Base-by-base conservation (phyloP, 768 basidiomycete genomes). In the Tubosaeta sp. region DNA sequence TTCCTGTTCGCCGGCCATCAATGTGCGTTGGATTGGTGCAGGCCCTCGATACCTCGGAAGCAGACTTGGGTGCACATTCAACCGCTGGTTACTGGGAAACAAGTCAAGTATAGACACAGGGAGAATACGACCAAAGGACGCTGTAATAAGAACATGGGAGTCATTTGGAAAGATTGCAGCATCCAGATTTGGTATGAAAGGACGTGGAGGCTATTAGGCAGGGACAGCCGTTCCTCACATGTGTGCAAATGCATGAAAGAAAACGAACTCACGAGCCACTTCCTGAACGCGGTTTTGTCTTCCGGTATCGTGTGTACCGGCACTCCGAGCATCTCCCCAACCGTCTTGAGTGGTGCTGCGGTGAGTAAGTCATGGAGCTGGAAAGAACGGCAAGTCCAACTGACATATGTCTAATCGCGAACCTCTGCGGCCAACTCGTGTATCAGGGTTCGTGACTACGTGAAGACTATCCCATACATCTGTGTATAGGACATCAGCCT, bases 51-150 rank as follows among this genome's bases (percentile, higher is more conserved):
- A 94, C 26, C 77, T 74, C 0, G 94, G 94, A 32, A 97, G 77
- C 0, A 92, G 72, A 33, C 93, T 95, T 0, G 93, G 92, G 61
- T 97, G 94, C 6, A 97, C 82, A 62, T 97, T 97, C 34, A 97
- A 73, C 22, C 86, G 74, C 43, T 81, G 79, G 0, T 67, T 60
- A 0, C 74, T 72, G 0, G 71, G 76, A 61, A 95, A 95, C 37
- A 77, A 72, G 13, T 73, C 63, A 14, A 97, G 79, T 48, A 88
- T 72, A 3, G 74, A 61, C 5, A 73, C 64, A 0, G 90, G 79
- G 12, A 97, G 77, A 58, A 95, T 92, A 43, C 88, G 86, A 1
- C 94, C 94, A 57, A 95, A 95, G 1, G 94, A 95, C 6, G 94
- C 91, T 1, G 93, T 93, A 6, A 97, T 62, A 9, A 97, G 75